Percentiles rank a stretch among this genome's conserved stretches.
phyloP scores from a whole-genome alignment of 768 basidiomycete genomes.

The Mycena latifolia region DNA sequence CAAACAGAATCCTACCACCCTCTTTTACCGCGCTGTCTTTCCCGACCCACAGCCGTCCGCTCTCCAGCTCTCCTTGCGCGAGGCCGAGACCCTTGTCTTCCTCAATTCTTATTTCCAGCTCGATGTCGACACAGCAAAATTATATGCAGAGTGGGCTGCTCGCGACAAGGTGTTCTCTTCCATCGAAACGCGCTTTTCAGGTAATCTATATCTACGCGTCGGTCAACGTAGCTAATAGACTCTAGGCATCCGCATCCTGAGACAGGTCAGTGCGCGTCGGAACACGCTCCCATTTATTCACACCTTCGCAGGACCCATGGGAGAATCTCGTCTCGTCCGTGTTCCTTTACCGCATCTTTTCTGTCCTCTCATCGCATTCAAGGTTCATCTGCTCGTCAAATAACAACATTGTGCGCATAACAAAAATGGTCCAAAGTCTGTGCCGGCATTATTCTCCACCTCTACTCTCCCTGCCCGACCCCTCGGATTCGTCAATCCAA shows the following conservation, averaged over 20 bases:
- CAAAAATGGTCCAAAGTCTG: slow-evolving; percentile 90
- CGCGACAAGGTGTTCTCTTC: slow-evolving; percentile 82
- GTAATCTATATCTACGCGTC: slow-evolving; percentile 60
- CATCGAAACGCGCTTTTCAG: slow-evolving; percentile 74
- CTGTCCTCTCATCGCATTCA: slow-evolving; percentile 2
- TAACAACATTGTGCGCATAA: slow-evolving; percentile 95
- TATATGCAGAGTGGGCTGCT: slow-evolving; percentile 83
- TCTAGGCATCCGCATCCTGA: slow-evolving; percentile 66
- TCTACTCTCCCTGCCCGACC: slow-evolving; percentile 63
- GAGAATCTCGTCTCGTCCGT: slow-evolving; percentile 95
- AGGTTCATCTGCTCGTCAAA: slow-evolving; percentile 99
- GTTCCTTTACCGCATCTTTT: not conserved
- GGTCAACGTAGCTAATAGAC: not conserved
- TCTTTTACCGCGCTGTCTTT: slow-evolving; percentile 81
- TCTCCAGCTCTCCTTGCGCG: slow-evolving; percentile 48
- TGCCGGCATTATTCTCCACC: slow-evolving; percentile 82
- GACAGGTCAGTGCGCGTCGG: slow-evolving; percentile 69
- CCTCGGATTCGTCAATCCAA: slow-evolving; percentile 39
- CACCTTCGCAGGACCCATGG: slow-evolving; percentile 84
- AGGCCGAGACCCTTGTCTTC: slow-evolving; percentile 80
- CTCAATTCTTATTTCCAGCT: slow-evolving; percentile 93
- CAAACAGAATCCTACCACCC: slow-evolving; percentile 73
- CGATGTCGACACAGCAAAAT: slow-evolving; percentile 71
- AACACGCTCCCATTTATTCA: not conserved
- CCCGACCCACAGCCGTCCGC: slow-evolving; percentile 58